Base-by-base conservation (phyloP, 164 flowering plant species). In the Piper longum region DNA sequence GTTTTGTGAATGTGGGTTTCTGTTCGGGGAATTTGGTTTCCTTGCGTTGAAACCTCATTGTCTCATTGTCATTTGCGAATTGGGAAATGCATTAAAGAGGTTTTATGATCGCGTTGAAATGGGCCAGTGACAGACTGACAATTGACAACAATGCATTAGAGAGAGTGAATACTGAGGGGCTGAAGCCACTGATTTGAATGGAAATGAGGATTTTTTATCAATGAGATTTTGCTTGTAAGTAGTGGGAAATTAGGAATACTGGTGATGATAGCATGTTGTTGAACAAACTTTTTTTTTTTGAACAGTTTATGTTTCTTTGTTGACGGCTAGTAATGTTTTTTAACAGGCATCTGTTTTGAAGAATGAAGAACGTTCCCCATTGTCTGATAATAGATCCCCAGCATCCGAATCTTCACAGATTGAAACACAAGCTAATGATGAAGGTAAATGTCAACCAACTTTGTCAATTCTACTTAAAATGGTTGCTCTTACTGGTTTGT, bases 281-380 rank as follows among this genome's bases (percentile, higher is more conserved):
- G 14, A 44, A 44, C 14, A 5, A 6, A 14, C 7, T 7, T 7
- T 45, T 14, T 7, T 45, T 45, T 45, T 14, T 7, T n/a, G 2
- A 45, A 9, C 52, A 3, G 1, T 45, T 48, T 48, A 14, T 48
- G 52, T 48, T 48, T 44, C 48, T 44, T 48, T 9, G 14, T 48
- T 12, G 9, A 48, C 0, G 14, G 52, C 14, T 48, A 5, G 52
- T 14, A 48, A 48, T 48, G 52, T 9, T 8, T 48, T 48, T 12
- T 6, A 39, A 61, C 75, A 91, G 97, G 82, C 78, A 70, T 69
- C 84, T 59, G 64, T 66, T 59, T 74, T 64, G 40, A 79, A 81
- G 65, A 69, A 77, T 66, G 83, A 78, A 63, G 82, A 78, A 18
- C 60, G 82, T 65, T 65, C 81, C 58, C 75, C 73, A 67, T 67